Percentiles rank a stretch among this genome's conserved stretches.
Conservation (phyloP, 2,329 filamentous ascomycete species). For the Cladophialophora carrionii region DNA sequence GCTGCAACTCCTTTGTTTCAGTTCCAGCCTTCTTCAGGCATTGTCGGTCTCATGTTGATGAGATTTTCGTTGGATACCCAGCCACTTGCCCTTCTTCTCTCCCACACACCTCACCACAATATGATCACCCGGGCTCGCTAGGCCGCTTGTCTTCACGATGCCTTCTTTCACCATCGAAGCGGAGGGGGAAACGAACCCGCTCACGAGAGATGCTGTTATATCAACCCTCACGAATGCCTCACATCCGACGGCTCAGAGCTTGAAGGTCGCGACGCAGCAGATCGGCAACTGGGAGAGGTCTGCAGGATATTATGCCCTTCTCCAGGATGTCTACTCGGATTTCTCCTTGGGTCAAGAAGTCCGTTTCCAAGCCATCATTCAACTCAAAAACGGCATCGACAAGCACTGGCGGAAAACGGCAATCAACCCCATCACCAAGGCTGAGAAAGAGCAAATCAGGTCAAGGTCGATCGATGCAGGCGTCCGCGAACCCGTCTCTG, state of each 20-base stretch:
- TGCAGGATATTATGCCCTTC: slow-evolving; percentile 66
- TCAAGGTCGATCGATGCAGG: slow-evolving; percentile 74
- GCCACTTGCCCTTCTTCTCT: slow-evolving; percentile 4
- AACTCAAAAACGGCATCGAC: slow-evolving; percentile 95
- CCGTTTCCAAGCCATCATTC: slow-evolving; percentile 87
- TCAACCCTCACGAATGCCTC: slow-evolving; percentile 66
- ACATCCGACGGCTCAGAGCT: slow-evolving; percentile 47
- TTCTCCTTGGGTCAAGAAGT: slow-evolving; percentile 73
- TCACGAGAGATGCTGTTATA: slow-evolving; percentile 66
- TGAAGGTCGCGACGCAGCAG: slow-evolving; percentile 69
- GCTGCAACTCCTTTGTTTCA: slow-evolving; percentile 24
- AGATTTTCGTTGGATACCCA: slow-evolving; percentile 8
- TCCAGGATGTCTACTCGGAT: slow-evolving; percentile 83
- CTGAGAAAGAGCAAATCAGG: slow-evolving; percentile 78
- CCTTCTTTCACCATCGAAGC: slow-evolving; percentile 39
- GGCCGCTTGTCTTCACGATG: slow-evolving; percentile 24
- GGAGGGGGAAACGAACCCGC: slow-evolving; percentile 72
- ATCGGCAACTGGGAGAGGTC: slow-evolving; percentile 72
- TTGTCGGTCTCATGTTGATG: slow-evolving; percentile 13
- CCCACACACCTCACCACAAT: slow-evolving; percentile 6
- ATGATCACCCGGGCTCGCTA: slow-evolving; percentile 8
- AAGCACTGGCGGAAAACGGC: slow-evolving; percentile 87
- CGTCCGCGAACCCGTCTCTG: slow-evolving; percentile 72
- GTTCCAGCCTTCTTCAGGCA: slow-evolving; percentile 13
- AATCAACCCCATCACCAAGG: slow-evolving; percentile 65